Percentiles rank a stretch among this genome's conserved stretches.
phyloP scores from a whole-genome alignment of 2,329 filamentous ascomycete species.

The Dryadomyces sulphureus region DNA sequence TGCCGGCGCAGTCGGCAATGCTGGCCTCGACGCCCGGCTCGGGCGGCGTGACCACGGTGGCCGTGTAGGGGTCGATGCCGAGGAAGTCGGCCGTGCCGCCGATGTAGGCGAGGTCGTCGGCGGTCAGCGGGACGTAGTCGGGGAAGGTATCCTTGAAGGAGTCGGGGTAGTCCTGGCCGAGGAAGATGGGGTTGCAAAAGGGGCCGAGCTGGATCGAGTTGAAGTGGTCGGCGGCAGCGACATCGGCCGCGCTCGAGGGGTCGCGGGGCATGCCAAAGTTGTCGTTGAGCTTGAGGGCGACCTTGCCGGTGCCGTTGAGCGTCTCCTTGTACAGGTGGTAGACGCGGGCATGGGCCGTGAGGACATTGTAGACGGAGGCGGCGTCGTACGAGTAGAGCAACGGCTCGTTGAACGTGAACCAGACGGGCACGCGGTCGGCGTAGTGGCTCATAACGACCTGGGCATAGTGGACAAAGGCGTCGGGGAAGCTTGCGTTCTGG shows the following conservation, averaged over 20 bases:
- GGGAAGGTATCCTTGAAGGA: conserved; percentile 28
- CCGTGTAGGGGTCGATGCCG: conserved; percentile 43
- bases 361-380: conserved; percentile 22
- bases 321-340: conserved; percentile 40
- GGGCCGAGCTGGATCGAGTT: conserved; percentile 31
- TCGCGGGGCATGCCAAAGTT: conserved; percentile 36
- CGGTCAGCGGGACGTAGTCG: conserved; percentile 27
- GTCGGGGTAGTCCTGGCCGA: conserved; percentile 34
- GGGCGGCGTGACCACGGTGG: conserved; percentile 29
- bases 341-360: conserved; percentile 32
- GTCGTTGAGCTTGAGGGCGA: conserved; percentile 33
- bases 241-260: conserved; percentile 22
- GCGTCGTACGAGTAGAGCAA: conserved; percentile 39
- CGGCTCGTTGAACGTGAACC: too few species aligned
- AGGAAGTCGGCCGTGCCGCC: conserved; percentile 38
- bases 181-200: conserved; percentile 37
- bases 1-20: conserved; percentile 30
- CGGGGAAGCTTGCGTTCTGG: conserved; percentile 30
- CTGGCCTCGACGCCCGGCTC: conserved; percentile 23
- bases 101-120: conserved; percentile 30
- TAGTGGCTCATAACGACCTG: conserved; percentile 35
- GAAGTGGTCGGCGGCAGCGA: conserved; percentile 30
- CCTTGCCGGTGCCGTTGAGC: conserved; percentile 31
- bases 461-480: conserved; percentile 37
- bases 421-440: conserved; percentile 31